These are phyloP conservation scores for Wickerhamomyces canadensis DNA, from an alignment of 805 yeast species.

Conservation along the genomic window DNA sequence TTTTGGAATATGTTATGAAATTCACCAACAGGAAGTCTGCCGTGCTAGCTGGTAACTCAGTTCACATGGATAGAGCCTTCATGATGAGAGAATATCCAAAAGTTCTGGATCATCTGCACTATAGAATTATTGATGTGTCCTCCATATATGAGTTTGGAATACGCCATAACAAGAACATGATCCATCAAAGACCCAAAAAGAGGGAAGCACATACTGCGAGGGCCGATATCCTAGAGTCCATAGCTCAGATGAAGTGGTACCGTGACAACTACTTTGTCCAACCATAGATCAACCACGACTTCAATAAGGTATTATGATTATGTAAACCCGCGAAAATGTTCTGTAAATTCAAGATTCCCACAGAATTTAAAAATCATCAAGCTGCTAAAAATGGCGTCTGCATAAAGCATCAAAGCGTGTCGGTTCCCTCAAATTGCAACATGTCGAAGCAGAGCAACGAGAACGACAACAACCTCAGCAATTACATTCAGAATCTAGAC, in stretches of 20 bases:
- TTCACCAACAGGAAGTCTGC: constrained; percentile 55
- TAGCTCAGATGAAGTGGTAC: constrained; percentile 76
- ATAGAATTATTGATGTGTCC: constrained; percentile 89
- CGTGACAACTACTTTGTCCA: constrained; percentile 52
- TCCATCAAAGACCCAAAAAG: constrained; percentile 57
- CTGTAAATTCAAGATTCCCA: no score
- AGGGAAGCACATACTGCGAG: constrained; percentile 77
- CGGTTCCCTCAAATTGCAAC: no score
- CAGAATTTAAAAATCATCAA: no score
- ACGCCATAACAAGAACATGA: constrained; percentile 67
- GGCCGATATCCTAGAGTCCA: constrained; percentile 85
- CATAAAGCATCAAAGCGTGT: no score
- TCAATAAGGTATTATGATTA: no score
- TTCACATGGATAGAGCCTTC: constrained; percentile 87
- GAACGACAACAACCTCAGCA: constrained; percentile 3
- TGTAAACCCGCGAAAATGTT: no score
- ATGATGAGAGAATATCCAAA: constrained; percentile 79
- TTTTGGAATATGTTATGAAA: constrained; percentile 53
- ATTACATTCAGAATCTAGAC: constrained; percentile 15
- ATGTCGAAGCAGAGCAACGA: no score
- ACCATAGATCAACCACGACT: background rate
- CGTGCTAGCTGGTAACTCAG: constrained; percentile 83
- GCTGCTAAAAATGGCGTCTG: no score
- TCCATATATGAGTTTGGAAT: constrained; percentile 72
- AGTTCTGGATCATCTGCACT: constrained; percentile 46